A percentile compares a stretch with the other conserved stretches of the same genome.
phyloP scores from a whole-genome alignment of 345 rosid species.

The Turnera subulata region DNA sequence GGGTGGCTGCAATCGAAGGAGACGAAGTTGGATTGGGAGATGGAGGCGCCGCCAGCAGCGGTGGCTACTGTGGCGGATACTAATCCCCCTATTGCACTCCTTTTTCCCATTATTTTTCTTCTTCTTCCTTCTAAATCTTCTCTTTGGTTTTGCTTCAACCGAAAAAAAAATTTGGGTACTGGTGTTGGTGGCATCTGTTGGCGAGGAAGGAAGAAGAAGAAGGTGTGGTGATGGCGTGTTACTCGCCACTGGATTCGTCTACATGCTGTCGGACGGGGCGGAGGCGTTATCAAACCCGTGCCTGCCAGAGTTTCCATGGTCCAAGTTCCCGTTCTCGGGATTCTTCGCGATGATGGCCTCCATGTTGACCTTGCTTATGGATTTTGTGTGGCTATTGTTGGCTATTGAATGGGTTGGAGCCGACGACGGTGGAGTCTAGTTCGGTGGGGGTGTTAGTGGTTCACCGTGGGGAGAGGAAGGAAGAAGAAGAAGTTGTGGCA shows the following conservation, averaged over 20 bases:
- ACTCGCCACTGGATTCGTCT: slow-evolving; percentile 92
- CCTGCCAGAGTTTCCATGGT: slow-evolving; percentile 70
- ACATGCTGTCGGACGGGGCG: slow-evolving; percentile 73
- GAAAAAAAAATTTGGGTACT: no score
- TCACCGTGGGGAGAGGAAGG: no score
- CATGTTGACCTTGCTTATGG: slow-evolving; percentile 64
- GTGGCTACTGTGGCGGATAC: slow-evolving; percentile 71
- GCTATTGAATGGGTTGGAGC: no score
- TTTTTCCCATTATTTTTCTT: slow-evolving; percentile 82
- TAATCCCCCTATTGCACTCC: slow-evolving; percentile 42
- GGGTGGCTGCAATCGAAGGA: slow-evolving; percentile 29
- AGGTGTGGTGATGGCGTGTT: no score
- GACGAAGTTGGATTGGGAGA: slow-evolving; percentile 23
- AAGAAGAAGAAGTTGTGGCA: no score
- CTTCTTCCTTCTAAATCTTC: no score
- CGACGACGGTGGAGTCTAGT: no score
- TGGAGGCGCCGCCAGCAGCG: slow-evolving; percentile 28
- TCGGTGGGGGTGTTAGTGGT: no score
- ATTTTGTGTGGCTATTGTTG: slow-evolving; percentile 76
- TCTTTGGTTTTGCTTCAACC: no score
- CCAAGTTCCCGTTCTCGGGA: slow-evolving; percentile 73
- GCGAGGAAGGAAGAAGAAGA: no score
- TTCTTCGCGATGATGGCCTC: slow-evolving; percentile 88
- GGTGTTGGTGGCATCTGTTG: no score
- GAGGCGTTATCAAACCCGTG: slow-evolving; percentile 59